phyloP scores from a whole-genome alignment of 331 rosid genomes.

The Saraca asoca region DNA sequence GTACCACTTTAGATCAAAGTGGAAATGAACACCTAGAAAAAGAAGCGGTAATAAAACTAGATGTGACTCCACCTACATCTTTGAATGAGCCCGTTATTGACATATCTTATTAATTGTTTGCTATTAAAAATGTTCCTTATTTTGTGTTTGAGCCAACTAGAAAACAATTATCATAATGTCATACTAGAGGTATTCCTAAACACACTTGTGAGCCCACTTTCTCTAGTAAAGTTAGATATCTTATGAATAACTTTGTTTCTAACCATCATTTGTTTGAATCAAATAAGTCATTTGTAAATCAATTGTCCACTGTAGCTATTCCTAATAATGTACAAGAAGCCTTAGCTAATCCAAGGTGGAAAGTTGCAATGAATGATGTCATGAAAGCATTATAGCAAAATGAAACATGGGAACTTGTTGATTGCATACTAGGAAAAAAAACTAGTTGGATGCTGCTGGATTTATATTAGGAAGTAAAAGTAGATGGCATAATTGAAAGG shows the following conservation, averaged over 20 bases:
- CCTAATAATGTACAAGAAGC: constrained; percentile 12
- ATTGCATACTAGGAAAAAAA: neutral
- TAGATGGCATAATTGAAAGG: neutral
- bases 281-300: constrained; percentile 16
- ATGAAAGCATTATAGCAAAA: constrained; percentile 1
- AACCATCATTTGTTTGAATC: neutral
- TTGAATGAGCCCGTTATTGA: neutral
- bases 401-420: constrained; percentile 3
- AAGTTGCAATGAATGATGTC: neutral
- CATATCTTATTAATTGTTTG: neutral
- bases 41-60: neutral
- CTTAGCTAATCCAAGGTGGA: constrained; percentile 3
- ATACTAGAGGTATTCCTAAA: constrained; percentile 18
- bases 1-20: neutral
- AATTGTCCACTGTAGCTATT: constrained; percentile 5
- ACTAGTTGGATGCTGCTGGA: neutral
- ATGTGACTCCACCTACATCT: neutral
- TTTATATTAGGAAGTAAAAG: neutral
- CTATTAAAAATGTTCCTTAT: neutral
- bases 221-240: constrained; percentile 7
- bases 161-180: neutral
- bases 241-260: constrained; percentile 3
- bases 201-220: neutral
- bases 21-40: neutral
- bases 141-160: neutral